Evolutionary conservation across 352 stramenopile species (phyloP).

Genomic region (Thalassiosira mediterranea): DNA sequence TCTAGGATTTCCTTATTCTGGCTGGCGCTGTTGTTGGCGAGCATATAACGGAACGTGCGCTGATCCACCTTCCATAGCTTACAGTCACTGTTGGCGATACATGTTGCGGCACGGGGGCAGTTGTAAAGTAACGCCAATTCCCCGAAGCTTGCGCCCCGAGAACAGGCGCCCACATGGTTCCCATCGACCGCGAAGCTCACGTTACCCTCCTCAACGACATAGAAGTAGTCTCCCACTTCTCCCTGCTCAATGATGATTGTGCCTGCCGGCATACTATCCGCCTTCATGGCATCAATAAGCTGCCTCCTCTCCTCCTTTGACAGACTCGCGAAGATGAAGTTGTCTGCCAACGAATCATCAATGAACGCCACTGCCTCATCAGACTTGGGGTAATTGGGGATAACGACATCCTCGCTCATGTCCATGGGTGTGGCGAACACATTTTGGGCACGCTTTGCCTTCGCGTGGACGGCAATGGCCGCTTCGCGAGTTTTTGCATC

Average conservation of each 20-base stretch:
- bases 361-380: slow-evolving; percentile 24
- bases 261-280: slow-evolving; percentile 83
- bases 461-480: slow-evolving; percentile 79
- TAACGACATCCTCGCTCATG: slow-evolving; percentile 69
- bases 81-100: slow-evolving; percentile 86
- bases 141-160: not conserved
- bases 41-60: slow-evolving; percentile 87
- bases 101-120: slow-evolving; percentile 91
- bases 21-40: slow-evolving; percentile 74
- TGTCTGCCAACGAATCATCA: slow-evolving; percentile 11
- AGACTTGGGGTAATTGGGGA: slow-evolving; percentile 24
- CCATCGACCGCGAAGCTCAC: slow-evolving; percentile 86
- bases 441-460: slow-evolving; percentile 75
- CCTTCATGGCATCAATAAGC: slow-evolving; percentile 34
- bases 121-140: slow-evolving; percentile 97
- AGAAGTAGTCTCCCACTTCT: slow-evolving; percentile 88
- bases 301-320: slow-evolving; percentile 19
- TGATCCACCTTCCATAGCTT: slow-evolving; percentile 94
- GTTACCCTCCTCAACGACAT: slow-evolving; percentile 84
- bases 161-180: not conserved
- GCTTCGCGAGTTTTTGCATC: slow-evolving; percentile 58
- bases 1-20: slow-evolving; percentile 75
- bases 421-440: slow-evolving; percentile 81
- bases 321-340: slow-evolving; percentile 39
- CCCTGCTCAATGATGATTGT: slow-evolving; percentile 91